phyloP scores from a whole-genome alignment of 2,329 filamentous ascomycete species.

The Trichoderma koningii region DNA sequence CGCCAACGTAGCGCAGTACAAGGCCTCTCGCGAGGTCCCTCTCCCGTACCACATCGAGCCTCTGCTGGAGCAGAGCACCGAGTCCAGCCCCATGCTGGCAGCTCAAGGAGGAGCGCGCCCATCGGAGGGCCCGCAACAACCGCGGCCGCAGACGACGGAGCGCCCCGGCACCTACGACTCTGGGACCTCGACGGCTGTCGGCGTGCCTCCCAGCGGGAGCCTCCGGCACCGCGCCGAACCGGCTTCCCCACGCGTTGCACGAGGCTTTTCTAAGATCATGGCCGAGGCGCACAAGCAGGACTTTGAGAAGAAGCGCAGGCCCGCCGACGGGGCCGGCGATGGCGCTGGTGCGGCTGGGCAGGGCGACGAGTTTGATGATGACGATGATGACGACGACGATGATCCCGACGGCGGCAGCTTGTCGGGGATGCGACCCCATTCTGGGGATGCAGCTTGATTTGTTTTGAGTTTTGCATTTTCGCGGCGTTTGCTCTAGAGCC shows the following conservation, averaged over 20 bases:
- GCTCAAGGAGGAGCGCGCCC: slow-evolving; percentile 29
- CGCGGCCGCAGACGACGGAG: not conserved
- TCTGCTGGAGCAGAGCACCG: slow-evolving; percentile 48
- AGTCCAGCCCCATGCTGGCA: slow-evolving; percentile 32
- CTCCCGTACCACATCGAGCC: slow-evolving; percentile 72
- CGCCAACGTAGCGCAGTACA: slow-evolving; percentile 85
- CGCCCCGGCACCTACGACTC: slow-evolving; percentile 25
- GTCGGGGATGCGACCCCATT: slow-evolving; percentile 22
- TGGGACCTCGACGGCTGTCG: slow-evolving; percentile 32
- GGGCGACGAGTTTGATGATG: slow-evolving; percentile 42
- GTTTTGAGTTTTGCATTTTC: not conserved
- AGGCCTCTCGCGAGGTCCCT: slow-evolving; percentile 83
- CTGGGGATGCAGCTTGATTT: slow-evolving; percentile 1
- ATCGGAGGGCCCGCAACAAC: not conserved
- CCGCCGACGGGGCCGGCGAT: slow-evolving; percentile 34
- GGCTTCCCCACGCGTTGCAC: slow-evolving; percentile 28
- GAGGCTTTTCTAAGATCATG: slow-evolving; percentile 63
- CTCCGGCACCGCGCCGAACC: slow-evolving; percentile 41
- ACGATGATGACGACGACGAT: slow-evolving; percentile 33
- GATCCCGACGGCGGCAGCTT: slow-evolving; percentile 27
- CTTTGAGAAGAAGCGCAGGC: slow-evolving; percentile 75
- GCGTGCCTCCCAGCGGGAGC: slow-evolving; percentile 29
- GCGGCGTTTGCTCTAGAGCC: no score
- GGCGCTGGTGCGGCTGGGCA: slow-evolving; percentile 36
- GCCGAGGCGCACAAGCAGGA: slow-evolving; percentile 86